Evolutionary conservation across 1,284 basidiomycete genomes (phyloP), one percentile per base, ranked within the genome.

Genomic region (Anthracocystis walkeri): DNA sequence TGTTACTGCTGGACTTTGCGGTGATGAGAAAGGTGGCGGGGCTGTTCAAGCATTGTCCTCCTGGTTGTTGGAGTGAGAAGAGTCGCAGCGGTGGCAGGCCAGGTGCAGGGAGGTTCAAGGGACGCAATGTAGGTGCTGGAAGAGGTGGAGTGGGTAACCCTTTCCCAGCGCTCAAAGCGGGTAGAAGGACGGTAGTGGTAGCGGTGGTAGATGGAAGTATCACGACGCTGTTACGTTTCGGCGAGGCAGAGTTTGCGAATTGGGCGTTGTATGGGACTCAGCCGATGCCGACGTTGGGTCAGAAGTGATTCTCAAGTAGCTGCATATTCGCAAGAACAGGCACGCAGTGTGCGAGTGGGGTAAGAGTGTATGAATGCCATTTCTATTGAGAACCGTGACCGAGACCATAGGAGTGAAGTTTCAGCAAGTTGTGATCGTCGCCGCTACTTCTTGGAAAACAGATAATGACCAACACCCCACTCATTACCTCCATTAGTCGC

Each of bases 191-290:
- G 10, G 88, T 96, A 52, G 88, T 98, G 27, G 89, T 99, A 31
- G 96, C 95, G 0, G 93, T 91, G 1, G 94, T 96, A 4, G 95
- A 97, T 86, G 89, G 91, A 7, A 94, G 95, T 7, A 94, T 90
- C 72, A 92, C 92, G 27, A 92, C 92, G 65, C 93, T 97, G 87
- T 91, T 95, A 84, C 87, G 93, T 46, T 95, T 98, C 79, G 92
- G 92, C 1, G 89, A 95, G 81, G 91, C 93, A 0, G 91, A 90
- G 12, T 98, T 99, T 85, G 90, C 89, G 55, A 91, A 92, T 72
- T 91, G 91, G 88, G 59, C 45, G 57, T 38, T 80, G 38, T 62
- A 68, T 11, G 58, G 63, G 0, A 40, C 33, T 10, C 25, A 35
- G 23, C 56, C 56, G 5, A 51, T 54, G 25, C 44, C 48, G 23